These are phyloP conservation scores for Boletus insuetus DNA, from an alignment of 768 basidiomycete genomes.

Conservation along the genomic window DNA sequence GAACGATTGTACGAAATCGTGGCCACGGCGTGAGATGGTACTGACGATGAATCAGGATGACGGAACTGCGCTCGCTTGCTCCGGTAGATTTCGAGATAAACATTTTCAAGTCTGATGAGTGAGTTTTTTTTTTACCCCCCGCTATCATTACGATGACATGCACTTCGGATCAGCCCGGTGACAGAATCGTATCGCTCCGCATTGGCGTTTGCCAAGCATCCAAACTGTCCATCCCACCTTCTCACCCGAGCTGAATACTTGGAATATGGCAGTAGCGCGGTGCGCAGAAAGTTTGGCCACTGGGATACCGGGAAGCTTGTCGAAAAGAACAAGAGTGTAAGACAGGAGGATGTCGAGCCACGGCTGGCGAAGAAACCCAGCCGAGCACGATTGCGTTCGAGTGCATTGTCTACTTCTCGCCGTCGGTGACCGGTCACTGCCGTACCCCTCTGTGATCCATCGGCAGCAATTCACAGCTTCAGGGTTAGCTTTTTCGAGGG, in stretches of 20 bases:
- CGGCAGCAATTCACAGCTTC: conserved; percentile 11
- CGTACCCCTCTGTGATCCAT: conserved; percentile 4
- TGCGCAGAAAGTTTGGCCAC: conserved; percentile 70
- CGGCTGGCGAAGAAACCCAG: conserved; percentile 29
- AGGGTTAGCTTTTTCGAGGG: conserved; percentile 15
- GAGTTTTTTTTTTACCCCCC: conserved; percentile 31
- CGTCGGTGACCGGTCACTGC: conserved; percentile 31
- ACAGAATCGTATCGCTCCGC: conserved; percentile 66
- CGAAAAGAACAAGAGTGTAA: conserved; percentile 24
- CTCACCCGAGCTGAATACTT: conserved; percentile 82
- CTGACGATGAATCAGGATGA: conserved; percentile 44
- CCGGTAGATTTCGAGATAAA: conserved; percentile 77
- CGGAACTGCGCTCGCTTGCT: conserved; percentile 76
- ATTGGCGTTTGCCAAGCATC: conserved; percentile 50
- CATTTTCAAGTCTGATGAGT: conserved; percentile 76
- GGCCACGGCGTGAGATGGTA: conserved; percentile 9
- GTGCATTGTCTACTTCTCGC: conserved; percentile 19
- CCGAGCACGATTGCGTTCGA: conserved; percentile 25
- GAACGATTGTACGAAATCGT: conserved; percentile 63
- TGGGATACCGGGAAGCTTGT: conserved; percentile 41
- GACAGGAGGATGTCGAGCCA: conserved; percentile 23
- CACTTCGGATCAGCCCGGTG: conserved; percentile 49
- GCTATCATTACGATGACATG: conserved; percentile 14
- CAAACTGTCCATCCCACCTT: conserved; percentile 49
- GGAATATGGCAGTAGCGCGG: conserved; percentile 76